A percentile compares a stretch with the other conserved stretches of the same genome.
Conservation (phyloP, 257 asterid genomes). For the Fraxinus quadrangulata region DNA sequence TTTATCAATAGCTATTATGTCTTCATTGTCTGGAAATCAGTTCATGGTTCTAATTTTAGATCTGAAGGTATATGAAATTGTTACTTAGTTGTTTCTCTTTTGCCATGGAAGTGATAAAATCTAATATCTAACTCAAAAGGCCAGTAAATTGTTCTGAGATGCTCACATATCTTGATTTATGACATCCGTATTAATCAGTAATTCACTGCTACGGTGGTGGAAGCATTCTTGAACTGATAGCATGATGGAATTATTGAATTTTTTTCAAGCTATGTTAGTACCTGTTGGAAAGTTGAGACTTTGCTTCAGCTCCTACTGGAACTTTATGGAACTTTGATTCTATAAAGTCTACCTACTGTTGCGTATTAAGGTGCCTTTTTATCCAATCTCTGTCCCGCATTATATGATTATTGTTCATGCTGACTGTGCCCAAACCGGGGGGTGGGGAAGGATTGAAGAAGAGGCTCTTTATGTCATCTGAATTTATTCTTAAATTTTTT, state of each 20-base stretch:
- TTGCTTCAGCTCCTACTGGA: slow-evolving; percentile 3
- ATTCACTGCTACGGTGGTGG: background rate
- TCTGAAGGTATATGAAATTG: slow-evolving; percentile 10
- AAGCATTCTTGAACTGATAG: background rate
- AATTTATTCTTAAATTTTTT: background rate
- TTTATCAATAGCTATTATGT: background rate
- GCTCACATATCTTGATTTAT: background rate
- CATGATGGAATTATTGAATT: background rate
- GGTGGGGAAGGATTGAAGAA: background rate
- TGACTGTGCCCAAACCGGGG: background rate
- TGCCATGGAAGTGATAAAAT: background rate
- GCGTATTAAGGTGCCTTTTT: background rate
- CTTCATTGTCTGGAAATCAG: background rate
- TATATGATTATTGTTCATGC: background rate
- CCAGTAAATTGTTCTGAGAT: background rate
- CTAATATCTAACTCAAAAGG: background rate
- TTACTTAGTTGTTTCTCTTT: slow-evolving; percentile 2
- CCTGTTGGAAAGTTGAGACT: slow-evolving; percentile 7
- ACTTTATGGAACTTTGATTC: background rate
- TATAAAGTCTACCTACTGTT: background rate
- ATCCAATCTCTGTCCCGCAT: background rate
- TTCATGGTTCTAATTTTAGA: slow-evolving; percentile 14
- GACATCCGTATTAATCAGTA: background rate
- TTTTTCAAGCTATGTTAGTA: background rate
- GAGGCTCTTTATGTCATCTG: slow-evolving; percentile 6